Evolutionary conservation across 1,284 basidiomycete species (phyloP).

Genomic region (Malassezia brasiliensis): DNA sequence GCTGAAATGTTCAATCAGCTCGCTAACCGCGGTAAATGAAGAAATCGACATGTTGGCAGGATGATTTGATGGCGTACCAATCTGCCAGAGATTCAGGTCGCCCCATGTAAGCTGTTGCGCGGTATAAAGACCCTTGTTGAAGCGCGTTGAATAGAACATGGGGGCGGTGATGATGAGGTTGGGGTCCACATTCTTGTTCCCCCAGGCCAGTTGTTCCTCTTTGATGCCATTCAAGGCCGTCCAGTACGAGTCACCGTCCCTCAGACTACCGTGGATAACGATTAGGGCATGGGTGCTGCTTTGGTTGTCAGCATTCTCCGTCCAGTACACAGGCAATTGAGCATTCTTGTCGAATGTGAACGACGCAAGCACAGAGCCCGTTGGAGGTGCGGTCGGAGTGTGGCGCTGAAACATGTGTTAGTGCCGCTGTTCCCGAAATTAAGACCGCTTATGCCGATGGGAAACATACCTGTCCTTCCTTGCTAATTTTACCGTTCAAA

Average conservation of each 20-base stretch:
- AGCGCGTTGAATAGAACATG: conserved; percentile 26
- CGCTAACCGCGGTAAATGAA: conserved; percentile 23
- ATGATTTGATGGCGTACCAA: conserved; percentile 23
- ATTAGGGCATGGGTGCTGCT: conserved; percentile 20
- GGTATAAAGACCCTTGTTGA: conserved; percentile 20
- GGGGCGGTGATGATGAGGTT: conserved; percentile 32
- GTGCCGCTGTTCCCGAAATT: background rate
- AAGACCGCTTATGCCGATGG: background rate
- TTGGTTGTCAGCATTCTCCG: background rate
- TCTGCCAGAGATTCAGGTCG: conserved; percentile 31
- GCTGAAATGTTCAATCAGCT: conserved; percentile 19
- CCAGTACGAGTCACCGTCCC: conserved; percentile 31
- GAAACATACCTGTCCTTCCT: conserved; percentile 4
- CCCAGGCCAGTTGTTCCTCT: conserved; percentile 16
- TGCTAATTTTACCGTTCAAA: background rate
- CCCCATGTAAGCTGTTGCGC: conserved; percentile 24
- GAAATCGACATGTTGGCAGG: conserved; percentile 17
- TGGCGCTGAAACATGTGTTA: conserved; percentile 1
- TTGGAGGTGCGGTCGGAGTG: background rate
- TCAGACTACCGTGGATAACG: conserved; percentile 29
- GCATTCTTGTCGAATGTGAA: background rate
- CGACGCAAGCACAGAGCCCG: background rate
- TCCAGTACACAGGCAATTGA: conserved; percentile 2
- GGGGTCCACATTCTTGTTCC: conserved; percentile 7
- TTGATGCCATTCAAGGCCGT: conserved; percentile 21